Evolutionary conservation across 257 asterid species (phyloP).

Genomic region (Scutellaria baicalensis): DNA sequence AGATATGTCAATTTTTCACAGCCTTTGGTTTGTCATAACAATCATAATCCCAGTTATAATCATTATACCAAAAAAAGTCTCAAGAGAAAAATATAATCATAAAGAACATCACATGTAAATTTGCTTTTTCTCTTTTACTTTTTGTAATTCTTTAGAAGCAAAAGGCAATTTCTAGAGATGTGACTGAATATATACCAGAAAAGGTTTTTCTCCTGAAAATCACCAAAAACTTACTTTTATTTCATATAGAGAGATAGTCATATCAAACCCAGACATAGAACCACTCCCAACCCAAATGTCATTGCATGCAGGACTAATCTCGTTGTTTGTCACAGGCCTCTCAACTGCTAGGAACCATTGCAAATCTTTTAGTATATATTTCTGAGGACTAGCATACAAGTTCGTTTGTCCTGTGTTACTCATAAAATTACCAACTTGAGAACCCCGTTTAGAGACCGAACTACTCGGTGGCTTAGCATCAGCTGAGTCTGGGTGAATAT

Average conservation of each 20-base stretch:
- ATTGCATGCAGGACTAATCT: slow-evolving; percentile 26
- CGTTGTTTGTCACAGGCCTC: slow-evolving; percentile 32
- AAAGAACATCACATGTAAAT: not conserved
- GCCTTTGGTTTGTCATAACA: not conserved
- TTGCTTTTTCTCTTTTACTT: not conserved
- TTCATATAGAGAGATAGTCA: slow-evolving; percentile 66
- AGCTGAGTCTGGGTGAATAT: slow-evolving; percentile 15
- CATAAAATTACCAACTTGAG: slow-evolving; percentile 28
- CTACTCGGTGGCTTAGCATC: slow-evolving; percentile 37
- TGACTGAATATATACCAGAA: not conserved
- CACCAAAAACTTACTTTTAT: slow-evolving; percentile 49
- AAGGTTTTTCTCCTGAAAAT: slow-evolving; percentile 4
- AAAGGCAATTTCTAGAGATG: slow-evolving; percentile 3
- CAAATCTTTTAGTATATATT: slow-evolving; percentile 60
- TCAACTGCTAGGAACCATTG: slow-evolving; percentile 45
- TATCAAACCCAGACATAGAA: slow-evolving; percentile 64
- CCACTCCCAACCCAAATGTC: slow-evolving; percentile 76
- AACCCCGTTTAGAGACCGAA: slow-evolving; percentile 27
- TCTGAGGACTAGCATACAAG: slow-evolving; percentile 38
- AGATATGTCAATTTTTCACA: not conserved
- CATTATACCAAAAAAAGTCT: not conserved
- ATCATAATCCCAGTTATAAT: not conserved
- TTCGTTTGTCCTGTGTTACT: slow-evolving; percentile 20
- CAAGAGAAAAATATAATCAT: too few relatives aligned
- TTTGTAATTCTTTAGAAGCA: not conserved